phyloP scores from a whole-genome alignment of 2,329 filamentous ascomycete species.

The Hymenoscyphus occultus region DNA sequence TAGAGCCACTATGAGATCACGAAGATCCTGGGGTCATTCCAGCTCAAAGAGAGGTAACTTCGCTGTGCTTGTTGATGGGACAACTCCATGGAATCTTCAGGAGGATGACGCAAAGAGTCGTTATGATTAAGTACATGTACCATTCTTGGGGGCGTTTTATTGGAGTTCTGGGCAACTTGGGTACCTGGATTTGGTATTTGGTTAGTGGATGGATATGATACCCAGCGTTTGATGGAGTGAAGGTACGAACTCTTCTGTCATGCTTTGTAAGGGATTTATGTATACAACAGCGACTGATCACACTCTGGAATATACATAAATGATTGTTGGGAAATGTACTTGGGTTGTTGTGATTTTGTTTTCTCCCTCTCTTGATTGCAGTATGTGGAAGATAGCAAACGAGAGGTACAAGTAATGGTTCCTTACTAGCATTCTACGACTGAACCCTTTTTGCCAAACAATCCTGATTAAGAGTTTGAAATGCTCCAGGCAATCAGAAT shows the following conservation, averaged over 20 bases:
- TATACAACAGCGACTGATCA: too few species aligned
- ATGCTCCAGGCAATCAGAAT: too few species aligned
- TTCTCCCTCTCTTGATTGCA: too few species aligned
- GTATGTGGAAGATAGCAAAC: too few species aligned
- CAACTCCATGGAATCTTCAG: neutral
- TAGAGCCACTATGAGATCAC: conserved; percentile 21
- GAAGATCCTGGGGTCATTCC: conserved; percentile 25
- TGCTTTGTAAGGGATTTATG: neutral
- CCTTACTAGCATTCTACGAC: too few species aligned
- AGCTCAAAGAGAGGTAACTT: conserved; percentile 19
- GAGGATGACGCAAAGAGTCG: conserved; percentile 26
- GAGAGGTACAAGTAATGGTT: too few species aligned
- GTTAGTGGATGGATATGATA: conserved; percentile 9
- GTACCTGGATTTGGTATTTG: neutral
- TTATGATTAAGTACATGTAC: conserved; percentile 18
- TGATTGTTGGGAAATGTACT: too few species aligned
- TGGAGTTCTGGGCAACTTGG: neutral
- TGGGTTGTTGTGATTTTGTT: too few species aligned
- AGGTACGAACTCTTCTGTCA: neutral
- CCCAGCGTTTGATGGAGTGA: conserved; percentile 3
- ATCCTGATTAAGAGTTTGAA: too few species aligned
- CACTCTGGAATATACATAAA: too few species aligned
- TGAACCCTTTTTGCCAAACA: too few species aligned
- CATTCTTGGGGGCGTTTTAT: neutral
- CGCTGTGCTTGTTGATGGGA: conserved; percentile 11